A percentile compares a stretch with the other conserved stretches of the same genome.
These are phyloP conservation scores for Dacryopinax spathularia DNA, from an alignment of 768 basidiomycete species.

Conservation along the genomic window DNA sequence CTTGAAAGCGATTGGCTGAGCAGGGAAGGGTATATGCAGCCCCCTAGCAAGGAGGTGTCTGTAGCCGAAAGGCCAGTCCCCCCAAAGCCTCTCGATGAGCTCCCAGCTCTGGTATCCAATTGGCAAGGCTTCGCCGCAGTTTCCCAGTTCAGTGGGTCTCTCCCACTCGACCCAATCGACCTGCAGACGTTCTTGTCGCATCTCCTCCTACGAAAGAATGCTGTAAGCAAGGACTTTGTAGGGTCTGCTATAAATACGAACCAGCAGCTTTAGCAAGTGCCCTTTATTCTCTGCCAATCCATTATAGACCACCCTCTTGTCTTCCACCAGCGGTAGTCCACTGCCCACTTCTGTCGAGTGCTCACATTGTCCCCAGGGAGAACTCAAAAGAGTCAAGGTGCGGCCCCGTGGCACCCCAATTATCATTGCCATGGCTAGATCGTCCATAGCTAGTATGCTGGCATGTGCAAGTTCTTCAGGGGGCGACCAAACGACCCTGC, in stretches of 20 bases:
- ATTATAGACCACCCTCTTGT: neutral
- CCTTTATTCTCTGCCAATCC: too few species aligned
- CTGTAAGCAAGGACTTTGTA: too few species aligned
- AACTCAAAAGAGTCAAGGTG: neutral
- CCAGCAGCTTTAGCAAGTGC: too few species aligned
- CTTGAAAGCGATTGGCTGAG: neutral
- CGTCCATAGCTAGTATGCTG: neutral
- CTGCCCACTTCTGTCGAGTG: neutral
- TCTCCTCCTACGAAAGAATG: neutral
- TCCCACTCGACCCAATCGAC: neutral
- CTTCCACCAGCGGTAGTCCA: neutral
- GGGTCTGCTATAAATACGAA: too few species aligned
- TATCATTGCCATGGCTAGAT: neutral
- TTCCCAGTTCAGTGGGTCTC: neutral
- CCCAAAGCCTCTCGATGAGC: neutral
- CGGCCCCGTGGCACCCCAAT: neutral
- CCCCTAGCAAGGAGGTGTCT: neutral
- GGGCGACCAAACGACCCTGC: neutral
- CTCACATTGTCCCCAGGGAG: neutral
- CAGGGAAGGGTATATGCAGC: neutral
- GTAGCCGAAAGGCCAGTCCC: neutral
- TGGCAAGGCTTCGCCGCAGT: neutral
- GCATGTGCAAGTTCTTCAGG: neutral
- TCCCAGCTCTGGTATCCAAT: neutral
- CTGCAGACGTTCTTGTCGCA: neutral